These are phyloP conservation scores for Colletotrichum siamense DNA, from an alignment of 2,329 filamentous ascomycete species.

Conservation along the genomic window DNA sequence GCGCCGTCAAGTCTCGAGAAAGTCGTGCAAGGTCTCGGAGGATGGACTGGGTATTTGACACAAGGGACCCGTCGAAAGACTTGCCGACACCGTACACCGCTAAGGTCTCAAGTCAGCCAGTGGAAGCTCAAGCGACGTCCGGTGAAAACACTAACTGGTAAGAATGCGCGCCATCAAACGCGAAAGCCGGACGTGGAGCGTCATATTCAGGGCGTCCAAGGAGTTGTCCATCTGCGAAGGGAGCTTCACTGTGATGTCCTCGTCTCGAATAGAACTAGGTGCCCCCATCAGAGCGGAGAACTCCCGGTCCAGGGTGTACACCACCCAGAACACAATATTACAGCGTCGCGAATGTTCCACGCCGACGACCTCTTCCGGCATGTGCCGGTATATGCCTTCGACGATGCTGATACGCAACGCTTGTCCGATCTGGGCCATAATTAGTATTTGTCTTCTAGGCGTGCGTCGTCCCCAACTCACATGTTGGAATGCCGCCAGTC, in stretches of 20 bases:
- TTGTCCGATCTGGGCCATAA: slow-evolving; percentile 31
- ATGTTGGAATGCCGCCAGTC: slow-evolving; percentile 42
- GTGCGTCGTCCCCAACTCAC: slow-evolving; percentile 20
- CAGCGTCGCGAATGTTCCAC: slow-evolving; percentile 19
- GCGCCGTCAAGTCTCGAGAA: slow-evolving; percentile 14
- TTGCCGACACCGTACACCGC: slow-evolving; percentile 22
- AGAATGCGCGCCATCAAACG: slow-evolving; percentile 22
- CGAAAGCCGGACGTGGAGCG: slow-evolving; percentile 18
- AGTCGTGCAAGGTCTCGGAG: slow-evolving; percentile 16
- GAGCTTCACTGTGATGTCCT: slow-evolving; percentile 22
- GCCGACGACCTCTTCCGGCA: slow-evolving; percentile 21
- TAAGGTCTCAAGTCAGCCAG: not conserved
- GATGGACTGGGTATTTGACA: slow-evolving; percentile 19
- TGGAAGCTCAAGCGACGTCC: fast-evolving
- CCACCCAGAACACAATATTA: slow-evolving; percentile 23
- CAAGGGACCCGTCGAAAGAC: slow-evolving; percentile 20
- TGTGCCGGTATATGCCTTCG: slow-evolving; percentile 28
- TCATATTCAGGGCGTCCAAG: slow-evolving; percentile 21
- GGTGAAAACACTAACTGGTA: not conserved
- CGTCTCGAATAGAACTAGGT: slow-evolving; percentile 20
- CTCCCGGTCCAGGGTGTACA: slow-evolving; percentile 20
- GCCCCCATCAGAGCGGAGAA: slow-evolving; percentile 22
- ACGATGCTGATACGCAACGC: slow-evolving; percentile 36
- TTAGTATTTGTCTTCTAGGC: not conserved
- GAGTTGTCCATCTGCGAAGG: slow-evolving; percentile 15